phyloP scores from a whole-genome alignment of 768 basidiomycete genomes.

The Collybia mongolica region DNA sequence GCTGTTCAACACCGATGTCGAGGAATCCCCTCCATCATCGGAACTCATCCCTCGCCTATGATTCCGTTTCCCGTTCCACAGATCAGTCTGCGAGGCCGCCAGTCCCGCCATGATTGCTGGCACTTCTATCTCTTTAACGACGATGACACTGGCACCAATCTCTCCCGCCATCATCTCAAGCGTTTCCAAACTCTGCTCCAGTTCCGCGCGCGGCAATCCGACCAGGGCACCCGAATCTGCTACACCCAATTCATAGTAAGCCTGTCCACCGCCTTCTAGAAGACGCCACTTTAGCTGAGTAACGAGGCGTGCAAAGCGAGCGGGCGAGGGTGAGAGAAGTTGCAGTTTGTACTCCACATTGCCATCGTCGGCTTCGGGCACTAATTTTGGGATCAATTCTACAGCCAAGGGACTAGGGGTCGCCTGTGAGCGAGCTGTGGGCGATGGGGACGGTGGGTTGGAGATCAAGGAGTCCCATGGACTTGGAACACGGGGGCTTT shows the following conservation, averaged over 20 bases:
- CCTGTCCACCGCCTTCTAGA: constrained; percentile 80
- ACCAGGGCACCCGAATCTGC: constrained; percentile 87
- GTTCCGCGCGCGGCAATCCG: constrained; percentile 69
- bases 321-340: constrained; percentile 72
- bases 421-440: constrained; percentile 24
- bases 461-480: constrained; percentile 82
- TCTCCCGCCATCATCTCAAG: constrained; percentile 94
- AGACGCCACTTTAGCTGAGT: constrained; percentile 97
- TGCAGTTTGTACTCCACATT: constrained; percentile 96
- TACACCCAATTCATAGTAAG: constrained; percentile 82
- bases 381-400: constrained; percentile 58
- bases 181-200: constrained; percentile 81
- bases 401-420: constrained; percentile 29
- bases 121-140: constrained; percentile 87
- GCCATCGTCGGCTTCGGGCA: constrained; percentile 80
- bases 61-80: constrained; percentile 37
- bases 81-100: constrained; percentile 32
- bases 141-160: constrained; percentile 88
- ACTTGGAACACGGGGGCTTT: constrained; percentile 75
- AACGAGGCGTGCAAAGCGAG: constrained; percentile 79
- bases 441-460: constrained; percentile 41
- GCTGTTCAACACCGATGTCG: constrained; percentile 23
- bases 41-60: constrained; percentile 27
- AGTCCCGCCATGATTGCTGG: constrained; percentile 49
- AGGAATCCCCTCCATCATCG: constrained; percentile 30